Base-by-base conservation (phyloP, 305 asterid genomes). In the Solanum chacoense region DNA sequence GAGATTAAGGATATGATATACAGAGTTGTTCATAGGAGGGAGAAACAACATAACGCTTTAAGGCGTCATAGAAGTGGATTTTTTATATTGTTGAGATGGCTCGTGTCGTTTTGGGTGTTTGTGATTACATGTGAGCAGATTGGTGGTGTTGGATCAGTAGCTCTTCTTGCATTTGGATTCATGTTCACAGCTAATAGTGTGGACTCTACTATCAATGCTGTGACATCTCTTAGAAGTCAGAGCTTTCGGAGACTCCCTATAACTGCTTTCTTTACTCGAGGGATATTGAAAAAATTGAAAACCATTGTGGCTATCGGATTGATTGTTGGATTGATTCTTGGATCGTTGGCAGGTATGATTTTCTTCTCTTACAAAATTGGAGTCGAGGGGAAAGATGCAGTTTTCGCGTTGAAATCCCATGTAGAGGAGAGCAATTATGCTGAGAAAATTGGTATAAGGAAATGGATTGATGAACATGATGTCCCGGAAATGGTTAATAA, bases 401-500 rank as follows among this genome's bases (percentile, higher is more conserved):
- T 97, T 42, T 92, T 91, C 29, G 98, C 98, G 0, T 91, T 95
- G 40, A 96, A 96, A 89, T 92, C 98, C 7, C 99, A 95, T 63
- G 95, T 97, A 5, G 98, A 96, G 81, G 96, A 94, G 91, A 95
- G 96, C 85, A 97, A 97, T 50, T 97, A 97, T 26, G 93, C 98
- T 8, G 99, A 97, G 94, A 95, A 89, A 88, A 94, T 97, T 1
- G 99, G 99, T 28, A 91, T 97, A 4, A 93, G 90, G 93, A 90
- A 94, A 92, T 97, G 99, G 99, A 95, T 97, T 94, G 99, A 96
- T 26, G 99, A 97, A 84, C 95, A 96, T 67, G 98, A 96, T 89
- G 94, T 97, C 26, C 96, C 99, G 4, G 97, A 93, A 18, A 94
- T 95, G 96, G 94, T 96, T 87, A 98, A 96, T 85, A 95, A 79